A percentile compares a stretch with the other conserved stretches of the same genome.
These are phyloP conservation scores for Chaetoscypha palmicola DNA, from an alignment of 2,329 filamentous ascomycete species.

Conservation along the genomic window DNA sequence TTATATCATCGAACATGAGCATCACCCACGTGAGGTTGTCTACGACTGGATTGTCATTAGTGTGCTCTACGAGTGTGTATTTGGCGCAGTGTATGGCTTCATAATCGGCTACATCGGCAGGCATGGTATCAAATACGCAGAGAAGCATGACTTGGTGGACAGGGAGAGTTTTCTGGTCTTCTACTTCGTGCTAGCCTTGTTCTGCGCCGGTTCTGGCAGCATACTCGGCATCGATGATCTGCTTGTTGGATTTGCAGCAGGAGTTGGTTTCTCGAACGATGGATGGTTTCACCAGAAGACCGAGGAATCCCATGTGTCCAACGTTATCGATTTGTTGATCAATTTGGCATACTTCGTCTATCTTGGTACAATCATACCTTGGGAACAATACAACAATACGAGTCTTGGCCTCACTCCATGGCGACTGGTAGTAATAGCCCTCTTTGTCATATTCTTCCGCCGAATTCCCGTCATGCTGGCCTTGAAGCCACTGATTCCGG, in stretches of 20 bases:
- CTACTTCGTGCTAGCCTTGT: constrained; percentile 94
- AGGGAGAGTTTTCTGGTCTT: constrained; percentile 97
- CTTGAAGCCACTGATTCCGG: constrained; percentile 87
- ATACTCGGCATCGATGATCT: constrained; percentile 89
- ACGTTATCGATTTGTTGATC: constrained; percentile 95
- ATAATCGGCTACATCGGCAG: constrained; percentile 81
- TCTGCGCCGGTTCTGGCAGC: constrained; percentile 86
- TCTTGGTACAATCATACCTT: constrained; percentile 93
- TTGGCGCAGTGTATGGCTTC: constrained; percentile 86
- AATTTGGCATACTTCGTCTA: constrained; percentile 99
- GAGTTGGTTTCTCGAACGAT: constrained; percentile 98
- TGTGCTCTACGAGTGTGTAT: constrained; percentile 91
- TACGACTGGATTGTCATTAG: constrained; percentile 86
- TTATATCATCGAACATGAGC: constrained; percentile 79
- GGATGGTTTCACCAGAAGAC: constrained; percentile 99
- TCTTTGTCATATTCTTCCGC: constrained; percentile 91
- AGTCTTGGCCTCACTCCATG: constrained; percentile 73
- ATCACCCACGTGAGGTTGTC: constrained; percentile 59
- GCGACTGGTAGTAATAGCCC: constrained; percentile 86
- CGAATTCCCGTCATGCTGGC: constrained; percentile 91
- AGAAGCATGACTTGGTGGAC: constrained; percentile 80
- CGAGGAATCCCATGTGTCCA: constrained; percentile 96
- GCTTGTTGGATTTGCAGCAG: constrained; percentile 87
- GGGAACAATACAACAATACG: constrained; percentile 78
- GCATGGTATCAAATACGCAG: constrained; percentile 82